phyloP scores from a whole-genome alignment of 2,329 filamentous ascomycete genomes.

The Diaporthe sp. region DNA sequence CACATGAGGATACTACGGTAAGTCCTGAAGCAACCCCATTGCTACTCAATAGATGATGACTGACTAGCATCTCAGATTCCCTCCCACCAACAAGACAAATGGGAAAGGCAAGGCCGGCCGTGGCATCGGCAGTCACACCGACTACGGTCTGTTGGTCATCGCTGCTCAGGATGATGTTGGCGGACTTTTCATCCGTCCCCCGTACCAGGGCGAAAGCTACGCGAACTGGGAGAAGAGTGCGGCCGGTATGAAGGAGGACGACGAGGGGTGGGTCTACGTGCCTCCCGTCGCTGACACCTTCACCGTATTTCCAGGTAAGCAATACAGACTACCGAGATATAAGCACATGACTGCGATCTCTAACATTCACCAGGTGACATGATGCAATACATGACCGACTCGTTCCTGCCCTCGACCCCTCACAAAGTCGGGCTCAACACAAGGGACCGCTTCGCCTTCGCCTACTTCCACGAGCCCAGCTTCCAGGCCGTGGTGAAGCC shows the following conservation, averaged over 20 bases:
- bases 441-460: conserved; percentile 62
- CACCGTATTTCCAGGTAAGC: conserved; percentile 63
- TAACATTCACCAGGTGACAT: conserved; percentile 57
- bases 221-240: conserved; percentile 62
- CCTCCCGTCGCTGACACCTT: conserved; percentile 59
- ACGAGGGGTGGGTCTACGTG: conserved; percentile 62
- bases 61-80: conserved; percentile 48
- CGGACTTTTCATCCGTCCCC: conserved; percentile 62
- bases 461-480: conserved; percentile 66
- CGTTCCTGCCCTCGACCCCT: conserved; percentile 60
- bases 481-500: conserved; percentile 61
- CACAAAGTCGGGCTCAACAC: conserved; percentile 67
- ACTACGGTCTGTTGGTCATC: conserved; percentile 66
- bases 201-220: conserved; percentile 54
- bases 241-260: conserved; percentile 60
- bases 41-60: neutral
- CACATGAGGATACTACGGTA: conserved; percentile 63
- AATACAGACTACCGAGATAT: neutral
- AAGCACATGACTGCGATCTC: neutral
- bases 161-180: conserved; percentile 65
- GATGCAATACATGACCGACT: conserved; percentile 65
- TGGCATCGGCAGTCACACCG: conserved; percentile 66
- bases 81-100: conserved; percentile 54
- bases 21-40: conserved; percentile 34
- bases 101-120: conserved; percentile 64